These are phyloP conservation scores for Silene noctiflora DNA, from an alignment of 179 eudicot genomes.

Conservation along the genomic window DNA sequence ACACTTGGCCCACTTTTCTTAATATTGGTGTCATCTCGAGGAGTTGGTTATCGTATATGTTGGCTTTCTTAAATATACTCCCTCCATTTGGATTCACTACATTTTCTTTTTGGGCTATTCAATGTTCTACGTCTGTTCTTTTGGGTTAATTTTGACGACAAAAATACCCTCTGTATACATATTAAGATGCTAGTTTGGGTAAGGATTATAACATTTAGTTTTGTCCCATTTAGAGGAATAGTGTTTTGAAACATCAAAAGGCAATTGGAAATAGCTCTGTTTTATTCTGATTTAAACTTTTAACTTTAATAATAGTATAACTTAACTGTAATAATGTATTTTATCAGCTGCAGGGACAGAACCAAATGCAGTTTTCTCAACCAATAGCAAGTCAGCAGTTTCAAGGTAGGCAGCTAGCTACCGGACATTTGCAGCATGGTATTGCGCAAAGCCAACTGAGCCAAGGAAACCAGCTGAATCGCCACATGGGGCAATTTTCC, in stretches of 20 bases:
- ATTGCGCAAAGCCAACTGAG: slow-evolving; percentile 78
- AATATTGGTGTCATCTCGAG: not conserved
- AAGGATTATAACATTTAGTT: not conserved
- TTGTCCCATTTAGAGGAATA: slow-evolving; percentile 1
- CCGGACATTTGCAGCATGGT: slow-evolving; percentile 72
- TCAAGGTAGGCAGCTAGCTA: slow-evolving; percentile 75
- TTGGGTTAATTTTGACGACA: not conserved
- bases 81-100: not conserved
- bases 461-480: slow-evolving; percentile 94
- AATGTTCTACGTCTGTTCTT: not conserved
- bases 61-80: not conserved
- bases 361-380: slow-evolving; percentile 85
- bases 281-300: slow-evolving; percentile 11
- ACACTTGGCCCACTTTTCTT: too few relatives aligned
- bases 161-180: not conserved
- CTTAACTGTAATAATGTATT: slow-evolving; percentile 10
- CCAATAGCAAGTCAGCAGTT: slow-evolving; percentile 74
- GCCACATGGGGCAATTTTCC: slow-evolving; percentile 84
- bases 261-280: not conserved
- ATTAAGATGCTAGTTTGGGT: not conserved
- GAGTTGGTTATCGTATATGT: not conserved
- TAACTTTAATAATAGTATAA: slow-evolving; percentile 12
- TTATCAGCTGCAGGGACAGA: slow-evolving; percentile 70
- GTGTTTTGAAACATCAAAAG: slow-evolving; percentile 5
- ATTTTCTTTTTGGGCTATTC: not conserved